Conservation (phyloP, 768 basidiomycete species). For the Suillus tomentosus region DNA sequence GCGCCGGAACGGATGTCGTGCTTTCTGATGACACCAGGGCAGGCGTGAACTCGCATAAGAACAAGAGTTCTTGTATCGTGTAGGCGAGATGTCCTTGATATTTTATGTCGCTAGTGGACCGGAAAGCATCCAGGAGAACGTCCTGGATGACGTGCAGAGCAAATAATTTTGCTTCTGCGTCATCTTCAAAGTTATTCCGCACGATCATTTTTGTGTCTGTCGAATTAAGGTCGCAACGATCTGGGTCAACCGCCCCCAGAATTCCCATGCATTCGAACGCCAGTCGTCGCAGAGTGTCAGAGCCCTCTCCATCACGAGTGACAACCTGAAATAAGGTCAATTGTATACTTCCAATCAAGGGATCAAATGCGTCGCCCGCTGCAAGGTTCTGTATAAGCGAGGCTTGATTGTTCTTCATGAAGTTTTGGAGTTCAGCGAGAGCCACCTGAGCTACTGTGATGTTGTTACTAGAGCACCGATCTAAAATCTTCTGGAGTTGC, state of each 20-base stretch:
- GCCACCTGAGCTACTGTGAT: slow-evolving; percentile 73
- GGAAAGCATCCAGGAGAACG: slow-evolving; percentile 86
- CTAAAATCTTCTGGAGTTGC: slow-evolving; percentile 64
- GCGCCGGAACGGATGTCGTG: slow-evolving; percentile 55
- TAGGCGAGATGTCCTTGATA: slow-evolving; percentile 90
- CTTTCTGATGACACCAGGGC: slow-evolving; percentile 62
- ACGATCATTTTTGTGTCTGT: slow-evolving; percentile 69
- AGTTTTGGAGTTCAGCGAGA: slow-evolving; percentile 70
- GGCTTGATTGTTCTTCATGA: slow-evolving; percentile 54
- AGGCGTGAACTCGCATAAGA: slow-evolving; percentile 83
- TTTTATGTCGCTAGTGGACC: slow-evolving; percentile 90
- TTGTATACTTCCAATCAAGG: slow-evolving; percentile 68
- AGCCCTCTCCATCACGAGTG: slow-evolving; percentile 76
- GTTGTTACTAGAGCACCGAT: slow-evolving; percentile 80
- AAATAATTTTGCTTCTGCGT: slow-evolving; percentile 74
- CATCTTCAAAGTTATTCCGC: slow-evolving; percentile 77
- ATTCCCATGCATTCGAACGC: slow-evolving; percentile 92
- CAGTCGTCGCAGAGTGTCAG: slow-evolving; percentile 63
- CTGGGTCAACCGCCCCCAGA: slow-evolving; percentile 93
- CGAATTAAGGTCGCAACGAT: slow-evolving; percentile 73
- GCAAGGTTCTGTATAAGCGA: slow-evolving; percentile 62
- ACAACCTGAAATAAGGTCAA: slow-evolving; percentile 67
- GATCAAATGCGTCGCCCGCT: slow-evolving; percentile 86
- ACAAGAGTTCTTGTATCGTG: slow-evolving; percentile 88
- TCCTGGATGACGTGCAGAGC: slow-evolving; percentile 85